Evolutionary conservation across 1,139 yeast species (phyloP).

Genomic region (Candida labiduridarum): DNA sequence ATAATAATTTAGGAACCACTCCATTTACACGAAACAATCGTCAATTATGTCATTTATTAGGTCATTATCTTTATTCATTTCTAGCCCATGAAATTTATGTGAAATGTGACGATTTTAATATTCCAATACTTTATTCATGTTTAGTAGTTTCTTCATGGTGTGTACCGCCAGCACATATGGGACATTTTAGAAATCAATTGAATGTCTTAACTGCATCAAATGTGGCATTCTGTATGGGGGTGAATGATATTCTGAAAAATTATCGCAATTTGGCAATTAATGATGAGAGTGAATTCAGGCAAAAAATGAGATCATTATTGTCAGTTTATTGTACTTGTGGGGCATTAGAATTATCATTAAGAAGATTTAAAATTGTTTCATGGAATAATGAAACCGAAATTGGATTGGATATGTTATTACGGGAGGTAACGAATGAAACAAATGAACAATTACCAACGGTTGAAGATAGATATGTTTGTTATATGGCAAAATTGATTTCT

Average conservation of each 20-base stretch:
- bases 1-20: constrained; percentile 28
- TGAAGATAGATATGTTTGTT: constrained; percentile 41
- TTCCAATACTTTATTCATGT: constrained; percentile 44
- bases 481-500: constrained; percentile 40
- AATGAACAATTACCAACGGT: constrained; percentile 20
- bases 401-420: constrained; percentile 33
- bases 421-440: constrained; percentile 12
- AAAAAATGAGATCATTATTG: constrained; percentile 43
- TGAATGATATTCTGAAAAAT: constrained; percentile 38
- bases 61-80: constrained; percentile 48
- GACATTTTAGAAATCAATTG: constrained; percentile 55
- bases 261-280: constrained; percentile 20
- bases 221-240: constrained; percentile 50
- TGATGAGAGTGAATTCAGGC: constrained; percentile 37
- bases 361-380: constrained; percentile 48
- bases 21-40: constrained; percentile 15
- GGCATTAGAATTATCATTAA: constrained; percentile 50
- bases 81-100: constrained; percentile 47
- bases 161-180: constrained; percentile 51
- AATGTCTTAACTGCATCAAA: constrained; percentile 47
- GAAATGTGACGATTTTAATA: constrained; percentile 44
- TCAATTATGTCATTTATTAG: constrained; percentile 40
- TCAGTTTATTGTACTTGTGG: constrained; percentile 54
- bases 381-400: constrained; percentile 50
- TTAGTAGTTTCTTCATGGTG: constrained; percentile 53